A percentile compares a stretch with the other conserved stretches of the same genome.
These are phyloP conservation scores for Zasmidium citrigriseum DNA, from an alignment of 2,329 filamentous ascomycete species.

Conservation along the genomic window DNA sequence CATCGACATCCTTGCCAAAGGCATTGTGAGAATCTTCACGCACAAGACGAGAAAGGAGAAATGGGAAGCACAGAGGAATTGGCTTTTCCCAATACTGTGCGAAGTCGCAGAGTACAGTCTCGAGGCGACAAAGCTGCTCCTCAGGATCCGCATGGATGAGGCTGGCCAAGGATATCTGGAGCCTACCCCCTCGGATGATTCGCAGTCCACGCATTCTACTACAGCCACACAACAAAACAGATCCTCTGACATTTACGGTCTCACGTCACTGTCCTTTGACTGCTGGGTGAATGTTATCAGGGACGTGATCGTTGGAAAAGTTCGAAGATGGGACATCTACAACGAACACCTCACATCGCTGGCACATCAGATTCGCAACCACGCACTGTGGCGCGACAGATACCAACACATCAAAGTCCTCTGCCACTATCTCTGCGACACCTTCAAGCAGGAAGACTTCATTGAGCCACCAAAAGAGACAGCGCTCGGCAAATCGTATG, in stretches of 20 bases:
- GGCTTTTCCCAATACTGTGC: conserved; percentile 26
- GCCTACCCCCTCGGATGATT: background rate
- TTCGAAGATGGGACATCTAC: conserved; percentile 51
- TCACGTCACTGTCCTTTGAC: conserved; percentile 17
- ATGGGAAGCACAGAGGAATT: conserved; percentile 26
- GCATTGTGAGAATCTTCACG: conserved; percentile 23
- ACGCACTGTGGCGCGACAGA: conserved; percentile 75
- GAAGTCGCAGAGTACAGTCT: conserved; percentile 20
- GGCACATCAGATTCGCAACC: conserved; percentile 85
- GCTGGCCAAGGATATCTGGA: conserved; percentile 24
- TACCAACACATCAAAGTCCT: conserved; percentile 75
- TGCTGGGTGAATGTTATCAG: conserved; percentile 19
- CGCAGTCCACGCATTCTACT: conserved; percentile 1
- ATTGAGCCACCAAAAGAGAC: conserved; percentile 78
- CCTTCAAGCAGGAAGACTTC: conserved; percentile 75
- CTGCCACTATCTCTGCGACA: conserved; percentile 75
- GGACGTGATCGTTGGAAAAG: conserved; percentile 17
- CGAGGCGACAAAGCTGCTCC: conserved; percentile 20
- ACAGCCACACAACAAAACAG: background rate
- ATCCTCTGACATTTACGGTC: conserved; percentile 16
- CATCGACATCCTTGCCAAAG: conserved; percentile 21
- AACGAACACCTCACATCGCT: conserved; percentile 86
- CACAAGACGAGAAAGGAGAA: conserved; percentile 27
- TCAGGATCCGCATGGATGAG: conserved; percentile 24
- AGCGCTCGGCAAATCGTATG: conserved; percentile 81